Evolutionary conservation across 2,329 filamentous ascomycete genomes (phyloP).

Genomic region (Cadophora sp.): DNA sequence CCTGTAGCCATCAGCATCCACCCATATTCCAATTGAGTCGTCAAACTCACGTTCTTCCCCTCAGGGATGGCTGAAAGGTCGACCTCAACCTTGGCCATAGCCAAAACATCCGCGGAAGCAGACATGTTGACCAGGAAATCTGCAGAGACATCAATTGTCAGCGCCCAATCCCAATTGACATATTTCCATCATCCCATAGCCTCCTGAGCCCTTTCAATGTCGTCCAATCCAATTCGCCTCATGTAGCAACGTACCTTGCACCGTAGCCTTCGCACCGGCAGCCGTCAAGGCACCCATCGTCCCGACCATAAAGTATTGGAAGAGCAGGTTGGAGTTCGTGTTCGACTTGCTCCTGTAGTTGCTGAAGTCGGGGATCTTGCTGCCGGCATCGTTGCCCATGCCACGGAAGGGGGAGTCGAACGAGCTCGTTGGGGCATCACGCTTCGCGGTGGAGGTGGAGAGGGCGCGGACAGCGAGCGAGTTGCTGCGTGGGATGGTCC

Average conservation of each 20-base stretch:
- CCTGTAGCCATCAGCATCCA: conserved; percentile 54
- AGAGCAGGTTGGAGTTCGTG: conserved; percentile 80
- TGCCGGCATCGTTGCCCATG: conserved; percentile 53
- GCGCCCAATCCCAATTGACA: conserved; percentile 35
- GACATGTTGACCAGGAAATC: conserved; percentile 99
- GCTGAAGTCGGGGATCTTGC: conserved; percentile 86
- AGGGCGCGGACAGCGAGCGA: conserved; percentile 59
- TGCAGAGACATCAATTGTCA: conserved; percentile 50
- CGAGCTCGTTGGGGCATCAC: conserved; percentile 47
- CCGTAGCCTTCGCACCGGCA: conserved; percentile 95
- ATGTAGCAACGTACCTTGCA: conserved; percentile 77
- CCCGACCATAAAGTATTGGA: conserved; percentile 79
- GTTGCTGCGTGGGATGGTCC: conserved; percentile 54
- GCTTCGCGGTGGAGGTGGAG: conserved; percentile 51
- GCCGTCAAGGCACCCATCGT: conserved; percentile 91
- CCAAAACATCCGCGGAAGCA: conserved; percentile 95
- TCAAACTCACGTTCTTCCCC: conserved; percentile 90
- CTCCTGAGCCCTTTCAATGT: background rate
- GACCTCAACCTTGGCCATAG: conserved; percentile 99
- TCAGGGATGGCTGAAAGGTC: conserved; percentile 92
- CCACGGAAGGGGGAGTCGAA: conserved; percentile 71
- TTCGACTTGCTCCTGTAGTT: conserved; percentile 79
- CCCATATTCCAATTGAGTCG: conserved; percentile 17
- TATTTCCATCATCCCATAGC: conserved; percentile 5
- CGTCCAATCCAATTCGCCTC: conserved; percentile 15